Base-by-base conservation (phyloP, 306 rosid genomes). In the Trifolium fragiferum region DNA sequence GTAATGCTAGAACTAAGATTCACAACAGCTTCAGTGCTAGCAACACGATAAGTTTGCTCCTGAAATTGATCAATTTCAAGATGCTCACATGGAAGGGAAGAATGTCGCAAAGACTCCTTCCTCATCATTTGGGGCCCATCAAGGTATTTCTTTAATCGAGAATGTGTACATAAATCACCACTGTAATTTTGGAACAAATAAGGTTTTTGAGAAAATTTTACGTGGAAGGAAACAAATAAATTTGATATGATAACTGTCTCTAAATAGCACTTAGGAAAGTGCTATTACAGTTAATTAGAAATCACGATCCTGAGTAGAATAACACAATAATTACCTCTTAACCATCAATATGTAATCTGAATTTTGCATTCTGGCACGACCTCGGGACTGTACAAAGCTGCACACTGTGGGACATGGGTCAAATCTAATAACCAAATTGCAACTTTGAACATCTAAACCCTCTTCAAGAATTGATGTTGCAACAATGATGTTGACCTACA, bases 401-500 rank as follows among this genome's bases (percentile, higher is more conserved):
- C 91, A 85, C 12, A 93, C 92, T 15, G 96, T 93, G 61, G 87
- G 80, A 60, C 81, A 85, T 2, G 97, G 97, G 81, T 93, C 98
- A 82, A 93, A 93, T 84, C 97, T 87, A 47, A 93, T 75, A 20
- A 91, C 98, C 83, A 93, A 68, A 72, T 93, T 89, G 87, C 97
- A 93, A 66, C 91, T 88, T 77, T 91, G 94, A 53, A 93, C 91
- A 75, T 93, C 98, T 72, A 93, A 75, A 44, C 98, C 98, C 82
- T 93, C 98, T 81, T 93, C 97, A 47, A 93, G 97, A 82, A 91
- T 93, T 60, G 98, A 91, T 19, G 98, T 93, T 78, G 98, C 97
- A 77, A 93, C 96, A 76, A 93, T 85, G 76, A 93, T 64, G 74
- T 93, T 93, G 35, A 88, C 90, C 98, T 93, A 74, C 51, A 76